phyloP scores from a whole-genome alignment of 371 early-diverging fungal species.

The Haplosporangium sp. region DNA sequence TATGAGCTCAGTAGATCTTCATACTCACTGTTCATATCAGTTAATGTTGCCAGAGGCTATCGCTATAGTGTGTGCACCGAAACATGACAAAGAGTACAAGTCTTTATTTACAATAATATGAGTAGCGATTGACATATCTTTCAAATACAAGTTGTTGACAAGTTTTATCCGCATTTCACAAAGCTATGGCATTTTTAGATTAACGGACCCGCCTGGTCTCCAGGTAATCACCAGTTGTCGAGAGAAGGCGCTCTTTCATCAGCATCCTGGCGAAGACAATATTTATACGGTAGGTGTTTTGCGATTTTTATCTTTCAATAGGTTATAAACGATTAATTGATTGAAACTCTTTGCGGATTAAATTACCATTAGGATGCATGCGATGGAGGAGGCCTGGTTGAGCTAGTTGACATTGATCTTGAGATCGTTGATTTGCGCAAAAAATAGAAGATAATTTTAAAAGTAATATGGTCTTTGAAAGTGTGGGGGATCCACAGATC shows the following conservation, averaged over 20 bases:
- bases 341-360: neutral
- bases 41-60: slow-evolving; percentile 94
- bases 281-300: slow-evolving; percentile 70
- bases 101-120: neutral
- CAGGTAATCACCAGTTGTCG: slow-evolving; percentile 82
- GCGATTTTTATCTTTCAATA: too few relatives aligned
- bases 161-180: neutral
- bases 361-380: slow-evolving; percentile 60
- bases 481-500: neutral
- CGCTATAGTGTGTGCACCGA: slow-evolving; percentile 92
- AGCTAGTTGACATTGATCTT: slow-evolving; percentile 58
- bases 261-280: slow-evolving; percentile 75
- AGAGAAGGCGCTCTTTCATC: slow-evolving; percentile 82
- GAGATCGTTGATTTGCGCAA: slow-evolving; percentile 66
- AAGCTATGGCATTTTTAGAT: slow-evolving; percentile 86
- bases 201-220: slow-evolving; percentile 92
- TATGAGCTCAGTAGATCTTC: slow-evolving; percentile 91
- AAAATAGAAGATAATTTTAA: slow-evolving; percentile 10
- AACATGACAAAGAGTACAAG: slow-evolving; percentile 73
- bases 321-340: too few relatives aligned
- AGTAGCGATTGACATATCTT: neutral
- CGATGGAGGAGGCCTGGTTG: slow-evolving; percentile 63
- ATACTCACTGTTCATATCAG: slow-evolving; percentile 94
- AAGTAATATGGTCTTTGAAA: neutral
- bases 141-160: neutral